Conservation (phyloP, 148 eudicot species). For the Fagopyrum esculentum region DNA sequence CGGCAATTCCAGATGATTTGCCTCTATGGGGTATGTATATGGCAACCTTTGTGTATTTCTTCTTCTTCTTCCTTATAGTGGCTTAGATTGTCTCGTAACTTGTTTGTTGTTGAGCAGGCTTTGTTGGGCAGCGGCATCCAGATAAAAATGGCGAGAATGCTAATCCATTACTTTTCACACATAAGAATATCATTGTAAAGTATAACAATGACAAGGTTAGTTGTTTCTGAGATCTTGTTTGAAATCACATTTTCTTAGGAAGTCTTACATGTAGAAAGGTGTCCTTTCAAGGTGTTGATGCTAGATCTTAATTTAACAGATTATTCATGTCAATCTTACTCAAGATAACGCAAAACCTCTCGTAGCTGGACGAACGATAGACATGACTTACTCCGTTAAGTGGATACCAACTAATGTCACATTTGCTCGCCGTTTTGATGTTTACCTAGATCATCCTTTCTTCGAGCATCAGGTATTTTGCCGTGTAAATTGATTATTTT, state of each 20-base stretch:
- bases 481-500: background rate
- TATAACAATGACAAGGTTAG: conserved; percentile 78
- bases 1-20: conserved; percentile 55
- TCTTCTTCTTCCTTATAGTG: background rate
- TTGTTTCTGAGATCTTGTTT: background rate
- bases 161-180: conserved; percentile 71
- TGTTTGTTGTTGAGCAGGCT: conserved; percentile 34
- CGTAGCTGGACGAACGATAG: conserved; percentile 43
- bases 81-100: too few relatives aligned
- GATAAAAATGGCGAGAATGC: conserved; percentile 55
- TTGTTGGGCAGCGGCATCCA: conserved; percentile 76
- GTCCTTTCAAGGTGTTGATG: too few relatives aligned
- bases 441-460: conserved; percentile 65
- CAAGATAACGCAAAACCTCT: conserved; percentile 55
- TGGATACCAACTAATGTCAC: conserved; percentile 44
- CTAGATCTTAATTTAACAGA: conserved; percentile 24
- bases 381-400: conserved; percentile 61
- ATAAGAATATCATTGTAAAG: conserved; percentile 53
- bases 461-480: conserved; percentile 65
- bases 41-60: background rate
- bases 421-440: conserved; percentile 63
- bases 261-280: too few relatives aligned
- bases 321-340: conserved; percentile 65
- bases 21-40: conserved; percentile 76
- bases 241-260: too few relatives aligned